Percentiles rank a stretch among this genome's conserved stretches.
These are phyloP conservation scores for Aspergillus neotritici DNA, from an alignment of 2,329 filamentous ascomycete genomes.

Conservation along the genomic window DNA sequence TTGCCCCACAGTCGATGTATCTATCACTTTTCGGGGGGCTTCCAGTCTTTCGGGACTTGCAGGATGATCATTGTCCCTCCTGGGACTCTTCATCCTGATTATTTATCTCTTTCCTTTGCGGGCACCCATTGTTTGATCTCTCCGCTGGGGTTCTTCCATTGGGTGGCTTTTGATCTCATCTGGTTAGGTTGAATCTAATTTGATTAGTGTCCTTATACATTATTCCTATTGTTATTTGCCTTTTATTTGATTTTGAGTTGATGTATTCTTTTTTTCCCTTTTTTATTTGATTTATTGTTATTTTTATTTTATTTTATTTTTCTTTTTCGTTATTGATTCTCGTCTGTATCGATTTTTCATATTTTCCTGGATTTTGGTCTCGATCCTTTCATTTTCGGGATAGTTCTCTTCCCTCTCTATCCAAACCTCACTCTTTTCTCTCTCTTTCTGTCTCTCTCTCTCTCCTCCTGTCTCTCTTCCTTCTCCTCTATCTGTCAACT, in stretches of 20 bases:
- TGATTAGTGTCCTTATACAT: no score
- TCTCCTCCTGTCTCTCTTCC: background rate
- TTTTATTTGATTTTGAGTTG: background rate
- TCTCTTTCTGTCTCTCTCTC: background rate
- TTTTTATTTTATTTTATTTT: background rate
- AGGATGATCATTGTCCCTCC: no score
- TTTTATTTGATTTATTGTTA: background rate
- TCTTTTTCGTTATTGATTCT: background rate
- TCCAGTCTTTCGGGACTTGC: no score
- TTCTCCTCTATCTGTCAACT: slow-evolving; percentile 4
- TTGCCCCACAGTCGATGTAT: background rate
- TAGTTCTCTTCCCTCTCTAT: background rate
- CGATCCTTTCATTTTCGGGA: background rate
- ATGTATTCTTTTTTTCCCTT: slow-evolving; percentile 1
- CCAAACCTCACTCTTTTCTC: slow-evolving; percentile 1
- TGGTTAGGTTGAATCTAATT: no score
- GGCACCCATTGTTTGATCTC: no score
- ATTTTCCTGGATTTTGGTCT: background rate
- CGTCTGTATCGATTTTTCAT: background rate
- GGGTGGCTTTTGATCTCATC: background rate
- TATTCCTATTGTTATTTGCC: background rate
- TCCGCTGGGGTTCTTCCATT: no score
- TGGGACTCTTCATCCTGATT: no score
- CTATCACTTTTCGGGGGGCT: background rate
- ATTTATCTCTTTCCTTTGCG: background rate